phyloP scores from a whole-genome alignment of 2,329 filamentous ascomycete species.

The Sordariomycetes sp. region DNA sequence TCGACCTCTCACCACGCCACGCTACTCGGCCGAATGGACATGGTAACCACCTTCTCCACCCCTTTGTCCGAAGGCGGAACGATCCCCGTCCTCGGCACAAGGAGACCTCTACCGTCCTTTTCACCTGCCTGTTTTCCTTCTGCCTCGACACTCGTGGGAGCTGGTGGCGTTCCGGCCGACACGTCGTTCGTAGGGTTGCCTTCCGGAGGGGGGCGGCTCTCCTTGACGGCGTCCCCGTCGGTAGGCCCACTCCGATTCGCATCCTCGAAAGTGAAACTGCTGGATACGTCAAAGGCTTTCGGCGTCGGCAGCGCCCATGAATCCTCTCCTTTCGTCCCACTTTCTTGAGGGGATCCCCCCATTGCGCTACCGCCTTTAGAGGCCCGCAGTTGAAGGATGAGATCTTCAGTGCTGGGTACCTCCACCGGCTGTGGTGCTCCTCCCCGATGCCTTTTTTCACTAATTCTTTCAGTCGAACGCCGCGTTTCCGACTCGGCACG shows the following conservation, averaged over 20 bases:
- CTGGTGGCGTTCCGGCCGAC: not conserved
- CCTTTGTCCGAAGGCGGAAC: constrained; percentile 1
- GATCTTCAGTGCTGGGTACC: not conserved
- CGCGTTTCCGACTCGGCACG: not conserved
- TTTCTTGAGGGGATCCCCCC: not conserved
- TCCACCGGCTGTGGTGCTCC: not conserved
- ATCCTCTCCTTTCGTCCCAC: not conserved
- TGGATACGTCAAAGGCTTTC: not conserved
- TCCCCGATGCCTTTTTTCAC: not conserved
- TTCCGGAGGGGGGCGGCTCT: not conserved
- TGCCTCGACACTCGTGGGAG: not conserved
- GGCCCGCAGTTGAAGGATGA: not conserved
- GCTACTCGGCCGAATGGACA: constrained; percentile 1
- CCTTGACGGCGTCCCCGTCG: not conserved
- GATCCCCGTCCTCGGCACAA: not conserved
- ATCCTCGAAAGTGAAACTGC: not conserved
- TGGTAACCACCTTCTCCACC: not conserved
- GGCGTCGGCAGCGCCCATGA: not conserved
- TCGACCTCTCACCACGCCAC: not conserved
- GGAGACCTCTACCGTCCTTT: not conserved
- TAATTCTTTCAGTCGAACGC: not conserved
- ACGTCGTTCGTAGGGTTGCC: not conserved
- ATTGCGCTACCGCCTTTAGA: not conserved
- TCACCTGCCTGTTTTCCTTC: not conserved
- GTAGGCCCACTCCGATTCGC: not conserved